Evolutionary conservation across 2,329 filamentous ascomycete species (phyloP), one percentile per base, ranked within the genome.

Genomic region (Parasarocladium wereldwijsianum): DNA sequence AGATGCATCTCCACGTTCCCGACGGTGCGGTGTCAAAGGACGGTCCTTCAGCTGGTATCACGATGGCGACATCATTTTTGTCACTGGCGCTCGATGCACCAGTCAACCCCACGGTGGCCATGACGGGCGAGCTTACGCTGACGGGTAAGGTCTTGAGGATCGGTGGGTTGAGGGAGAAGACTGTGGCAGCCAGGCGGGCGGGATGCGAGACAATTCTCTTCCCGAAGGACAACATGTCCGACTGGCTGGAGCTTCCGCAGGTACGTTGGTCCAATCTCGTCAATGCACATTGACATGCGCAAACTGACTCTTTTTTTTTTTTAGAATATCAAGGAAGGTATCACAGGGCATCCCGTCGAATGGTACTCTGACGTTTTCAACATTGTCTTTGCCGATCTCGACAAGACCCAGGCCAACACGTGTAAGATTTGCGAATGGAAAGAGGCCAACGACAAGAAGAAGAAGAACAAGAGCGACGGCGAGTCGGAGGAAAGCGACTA

Each of bases 1-100:
- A 80, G 57, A 71, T 98, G 49, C 90, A 98, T 55, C 64, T 98
- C 40, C 90, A 98, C 60, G 93, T 93, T 35, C 90, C 90, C 0
- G 90, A 98, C 51, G 90, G 90, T 5, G 90, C 90, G 7, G 86
- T 94, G 33, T 82, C 81, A 42, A 98, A 98, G 58, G 90, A 98
- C 49, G 90, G 80, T 0, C 82, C 82, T 4, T 86, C 79, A 27
- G 90, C 90, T 13, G 90, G 90, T 50, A 90, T 98, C 46, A 98
- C 90, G 6, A 98, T 98, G 90, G 80, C 90, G n/a, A 93, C 85
- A 6, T 85, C 81, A 34, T 57, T 98, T 43, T 63, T 98, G 29
- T 87, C 80, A 31, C 62, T 98, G 37, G 87, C 84, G 7, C 60
- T 96, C 22, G 73, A 93, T 40, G 67, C 69, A 26, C 67, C 77